Conservation (phyloP, 140 eudicot genomes). For the Anethum foeniculum region DNA sequence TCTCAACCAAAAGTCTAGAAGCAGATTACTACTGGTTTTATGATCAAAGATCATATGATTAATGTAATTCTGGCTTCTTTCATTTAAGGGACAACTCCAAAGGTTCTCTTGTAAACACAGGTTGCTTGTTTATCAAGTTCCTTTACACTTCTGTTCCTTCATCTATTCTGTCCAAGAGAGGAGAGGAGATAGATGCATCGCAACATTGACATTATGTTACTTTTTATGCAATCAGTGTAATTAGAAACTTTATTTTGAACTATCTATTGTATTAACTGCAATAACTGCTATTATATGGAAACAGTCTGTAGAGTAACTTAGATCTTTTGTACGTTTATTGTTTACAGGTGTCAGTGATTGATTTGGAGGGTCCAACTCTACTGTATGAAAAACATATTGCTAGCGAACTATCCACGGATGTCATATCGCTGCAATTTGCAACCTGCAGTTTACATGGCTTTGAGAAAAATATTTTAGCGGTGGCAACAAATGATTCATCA, state of each 20-base stretch:
- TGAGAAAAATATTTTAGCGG: constrained; percentile 61
- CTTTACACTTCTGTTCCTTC: not conserved
- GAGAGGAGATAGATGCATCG: not conserved
- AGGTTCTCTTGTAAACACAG: not conserved
- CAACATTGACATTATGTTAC: not conserved
- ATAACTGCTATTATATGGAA: not conserved
- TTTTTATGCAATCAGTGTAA: not conserved
- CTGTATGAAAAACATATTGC: constrained; percentile 63
- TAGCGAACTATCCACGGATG: constrained; percentile 66
- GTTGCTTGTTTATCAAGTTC: not conserved
- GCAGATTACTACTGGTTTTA: not conserved
- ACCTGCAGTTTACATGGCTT: constrained; percentile 74
- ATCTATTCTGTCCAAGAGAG: not conserved
- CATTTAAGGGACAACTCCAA: not conserved
- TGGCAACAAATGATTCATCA: constrained; percentile 81
- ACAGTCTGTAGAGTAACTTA: not conserved
- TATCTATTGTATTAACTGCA: not conserved
- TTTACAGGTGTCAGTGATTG: constrained; percentile 64
- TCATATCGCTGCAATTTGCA: constrained; percentile 66
- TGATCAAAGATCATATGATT: not conserved
- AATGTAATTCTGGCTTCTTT: not conserved
- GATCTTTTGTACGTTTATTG: not conserved
- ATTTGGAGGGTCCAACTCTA: constrained; percentile 47
- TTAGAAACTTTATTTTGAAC: not conserved
- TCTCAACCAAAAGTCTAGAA: not conserved